A percentile compares a stretch with the other conserved stretches of the same genome.
Conservation (phyloP, 768 basidiomycete species). For the Suillus subaureus region DNA sequence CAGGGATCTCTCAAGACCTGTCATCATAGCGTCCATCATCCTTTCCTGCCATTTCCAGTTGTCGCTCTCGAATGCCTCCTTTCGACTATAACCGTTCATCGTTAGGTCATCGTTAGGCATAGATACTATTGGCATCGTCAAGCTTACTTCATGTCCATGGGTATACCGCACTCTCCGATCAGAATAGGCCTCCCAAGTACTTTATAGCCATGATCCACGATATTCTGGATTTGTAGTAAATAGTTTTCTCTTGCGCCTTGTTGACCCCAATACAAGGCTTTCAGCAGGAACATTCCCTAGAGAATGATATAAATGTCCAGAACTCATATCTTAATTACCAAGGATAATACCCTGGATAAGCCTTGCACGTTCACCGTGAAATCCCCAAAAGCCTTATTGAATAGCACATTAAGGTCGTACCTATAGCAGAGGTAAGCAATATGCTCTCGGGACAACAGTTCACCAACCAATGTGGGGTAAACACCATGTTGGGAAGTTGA, state of each 20-base stretch:
- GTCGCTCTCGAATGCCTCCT: slow-evolving; percentile 69
- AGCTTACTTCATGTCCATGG: slow-evolving; percentile 95
- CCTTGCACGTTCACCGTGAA: slow-evolving; percentile 95
- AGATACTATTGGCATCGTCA: neutral
- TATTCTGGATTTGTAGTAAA: slow-evolving; percentile 74
- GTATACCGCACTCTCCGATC: slow-evolving; percentile 92
- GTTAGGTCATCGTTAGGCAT: neutral
- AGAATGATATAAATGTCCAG: slow-evolving; percentile 14
- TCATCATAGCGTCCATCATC: slow-evolving; percentile 95
- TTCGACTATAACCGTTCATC: slow-evolving; percentile 45
- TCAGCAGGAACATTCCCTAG: slow-evolving; percentile 84
- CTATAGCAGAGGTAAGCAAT: slow-evolving; percentile 36
- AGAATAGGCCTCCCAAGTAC: slow-evolving; percentile 80
- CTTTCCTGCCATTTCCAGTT: slow-evolving; percentile 81
- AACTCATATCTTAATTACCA: neutral
- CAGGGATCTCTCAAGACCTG: slow-evolving; percentile 73
- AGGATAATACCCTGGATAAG: slow-evolving; percentile 67
- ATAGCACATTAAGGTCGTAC: slow-evolving; percentile 93
- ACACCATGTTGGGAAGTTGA: slow-evolving; percentile 65
- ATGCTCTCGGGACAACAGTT: slow-evolving; percentile 11
- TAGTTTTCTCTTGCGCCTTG: slow-evolving; percentile 82
- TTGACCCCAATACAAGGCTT: slow-evolving; percentile 88
- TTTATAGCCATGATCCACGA: slow-evolving; percentile 69
- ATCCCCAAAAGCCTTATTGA: slow-evolving; percentile 79
- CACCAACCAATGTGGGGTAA: slow-evolving; percentile 71